Percentiles rank a stretch among this genome's conserved stretches.
Evolutionary conservation across 169 alveolate genomes (phyloP).

Genomic region (Amoebophrya sp.): DNA sequence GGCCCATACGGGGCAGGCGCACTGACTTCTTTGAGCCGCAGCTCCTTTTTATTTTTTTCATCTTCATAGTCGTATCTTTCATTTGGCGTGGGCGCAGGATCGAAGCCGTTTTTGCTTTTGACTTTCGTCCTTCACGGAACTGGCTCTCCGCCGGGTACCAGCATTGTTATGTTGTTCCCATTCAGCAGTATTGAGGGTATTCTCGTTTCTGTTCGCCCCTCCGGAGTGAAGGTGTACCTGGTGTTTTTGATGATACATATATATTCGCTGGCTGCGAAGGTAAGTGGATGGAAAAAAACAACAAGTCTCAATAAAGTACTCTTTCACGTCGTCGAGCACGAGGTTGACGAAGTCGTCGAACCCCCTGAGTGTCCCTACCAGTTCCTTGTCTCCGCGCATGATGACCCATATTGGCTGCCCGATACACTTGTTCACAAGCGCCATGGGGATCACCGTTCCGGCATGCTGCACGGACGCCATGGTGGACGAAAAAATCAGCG

Average conservation of each 20-base stretch:
- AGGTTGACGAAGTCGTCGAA: slow-evolving; percentile 82
- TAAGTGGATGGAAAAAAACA: too few relatives aligned
- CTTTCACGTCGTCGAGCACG: slow-evolving; percentile 49
- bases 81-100: too few relatives aligned
- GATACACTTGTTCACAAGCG: slow-evolving; percentile 77
- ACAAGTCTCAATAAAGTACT: background rate
- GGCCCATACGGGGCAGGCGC: too few relatives aligned
- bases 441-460: slow-evolving; percentile 54
- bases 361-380: slow-evolving; percentile 72
- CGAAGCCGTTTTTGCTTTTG: too few relatives aligned
- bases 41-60: too few relatives aligned
- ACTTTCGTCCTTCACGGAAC: too few relatives aligned
- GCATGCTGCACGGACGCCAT: background rate
- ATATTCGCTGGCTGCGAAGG: too few relatives aligned
- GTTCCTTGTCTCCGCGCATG: slow-evolving; percentile 44
- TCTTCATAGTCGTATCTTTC: too few relatives aligned
- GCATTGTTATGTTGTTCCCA: slow-evolving; percentile 35
- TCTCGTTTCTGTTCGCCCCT: slow-evolving; percentile 24
- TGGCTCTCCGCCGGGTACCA: slow-evolving; percentile 41
- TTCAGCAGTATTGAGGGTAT: slow-evolving; percentile 26
- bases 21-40: too few relatives aligned
- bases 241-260: too few relatives aligned
- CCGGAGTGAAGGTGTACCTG: slow-evolving; percentile 24
- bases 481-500: too few relatives aligned
- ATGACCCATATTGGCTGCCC: slow-evolving; percentile 76